Percentiles rank a stretch among this genome's conserved stretches.
phyloP scores from a whole-genome alignment of 306 rosid species.

The Arachis hypogaea region DNA sequence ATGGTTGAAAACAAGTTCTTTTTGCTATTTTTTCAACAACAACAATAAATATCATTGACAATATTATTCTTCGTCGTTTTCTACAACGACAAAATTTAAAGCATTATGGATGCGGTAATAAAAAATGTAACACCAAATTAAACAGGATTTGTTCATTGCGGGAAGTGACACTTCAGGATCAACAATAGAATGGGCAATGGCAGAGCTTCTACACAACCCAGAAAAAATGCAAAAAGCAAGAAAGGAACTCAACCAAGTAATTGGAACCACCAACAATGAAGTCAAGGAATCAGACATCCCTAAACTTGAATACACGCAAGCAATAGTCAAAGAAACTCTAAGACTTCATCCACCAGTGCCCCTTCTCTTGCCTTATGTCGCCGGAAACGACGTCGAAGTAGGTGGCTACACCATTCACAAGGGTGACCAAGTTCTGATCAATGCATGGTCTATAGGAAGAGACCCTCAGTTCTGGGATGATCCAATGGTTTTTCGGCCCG shows the following conservation, averaged over 20 bases:
- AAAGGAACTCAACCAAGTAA: slow-evolving; percentile 42
- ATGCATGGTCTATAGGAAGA: slow-evolving; percentile 67
- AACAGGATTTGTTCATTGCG: slow-evolving; percentile 62
- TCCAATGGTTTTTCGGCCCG: slow-evolving; percentile 49
- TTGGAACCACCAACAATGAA: slow-evolving; percentile 34
- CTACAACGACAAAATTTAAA: background rate
- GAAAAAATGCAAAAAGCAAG: slow-evolving; percentile 45
- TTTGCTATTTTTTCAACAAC: too few relatives aligned
- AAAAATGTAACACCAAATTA: too few relatives aligned
- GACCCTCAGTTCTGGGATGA: slow-evolving; percentile 50
- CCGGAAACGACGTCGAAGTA: slow-evolving; percentile 43
- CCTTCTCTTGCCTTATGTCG: slow-evolving; percentile 62
- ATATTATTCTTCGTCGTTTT: background rate
- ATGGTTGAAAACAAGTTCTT: too few relatives aligned
- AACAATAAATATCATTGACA: too few relatives aligned
- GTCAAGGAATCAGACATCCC: slow-evolving; percentile 59
- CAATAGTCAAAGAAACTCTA: slow-evolving; percentile 64
- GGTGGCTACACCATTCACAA: slow-evolving; percentile 50
- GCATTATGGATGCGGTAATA: too few relatives aligned
- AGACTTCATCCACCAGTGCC: slow-evolving; percentile 63
- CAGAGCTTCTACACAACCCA: slow-evolving; percentile 58
- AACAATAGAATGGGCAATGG: slow-evolving; percentile 73
- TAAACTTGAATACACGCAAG: slow-evolving; percentile 51
- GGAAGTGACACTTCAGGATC: slow-evolving; percentile 66
- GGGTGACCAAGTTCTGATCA: slow-evolving; percentile 52